phyloP scores from a whole-genome alignment of 768 basidiomycete genomes.

The Paxillus involutus region DNA sequence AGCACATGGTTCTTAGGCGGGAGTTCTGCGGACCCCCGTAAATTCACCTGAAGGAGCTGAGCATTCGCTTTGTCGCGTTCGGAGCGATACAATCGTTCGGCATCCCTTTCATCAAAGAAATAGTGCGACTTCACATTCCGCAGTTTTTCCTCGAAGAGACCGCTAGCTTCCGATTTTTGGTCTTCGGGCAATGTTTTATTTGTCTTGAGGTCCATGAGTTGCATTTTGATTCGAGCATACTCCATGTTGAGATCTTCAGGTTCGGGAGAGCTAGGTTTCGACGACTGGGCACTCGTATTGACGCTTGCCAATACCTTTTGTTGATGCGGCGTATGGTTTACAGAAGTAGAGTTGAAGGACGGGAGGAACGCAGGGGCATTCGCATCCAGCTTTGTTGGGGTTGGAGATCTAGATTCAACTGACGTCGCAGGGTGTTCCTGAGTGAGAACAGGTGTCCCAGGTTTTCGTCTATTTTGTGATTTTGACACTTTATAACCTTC shows the following conservation, averaged over 20 bases:
- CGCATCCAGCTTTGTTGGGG: slow-evolving; percentile 35
- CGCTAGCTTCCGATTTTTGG: slow-evolving; percentile 27
- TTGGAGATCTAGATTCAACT: slow-evolving; percentile 1
- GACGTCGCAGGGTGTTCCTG: background rate
- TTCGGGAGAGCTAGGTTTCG: slow-evolving; percentile 36
- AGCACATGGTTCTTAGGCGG: background rate
- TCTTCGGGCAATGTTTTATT: slow-evolving; percentile 26
- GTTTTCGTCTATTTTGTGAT: slow-evolving; percentile 1
- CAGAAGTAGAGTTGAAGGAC: slow-evolving; percentile 7
- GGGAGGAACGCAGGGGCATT: slow-evolving; percentile 42
- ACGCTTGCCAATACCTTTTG: slow-evolving; percentile 8
- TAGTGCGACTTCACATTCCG: slow-evolving; percentile 54
- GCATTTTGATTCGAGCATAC: slow-evolving; percentile 64
- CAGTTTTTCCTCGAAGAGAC: slow-evolving; percentile 46
- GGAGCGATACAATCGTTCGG: slow-evolving; percentile 52
- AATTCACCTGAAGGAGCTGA: slow-evolving; percentile 40
- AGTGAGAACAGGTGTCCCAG: background rate
- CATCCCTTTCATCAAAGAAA: slow-evolving; percentile 70
- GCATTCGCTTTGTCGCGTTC: slow-evolving; percentile 53
- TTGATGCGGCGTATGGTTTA: background rate
- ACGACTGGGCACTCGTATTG: slow-evolving; percentile 16
- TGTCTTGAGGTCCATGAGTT: slow-evolving; percentile 47
- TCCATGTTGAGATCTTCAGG: slow-evolving; percentile 56
- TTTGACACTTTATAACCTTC: slow-evolving; percentile 11
- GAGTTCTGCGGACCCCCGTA: slow-evolving; percentile 31